Base-by-base conservation (phyloP, 1,284 basidiomycete species). In the Cryptococcus floricola region DNA sequence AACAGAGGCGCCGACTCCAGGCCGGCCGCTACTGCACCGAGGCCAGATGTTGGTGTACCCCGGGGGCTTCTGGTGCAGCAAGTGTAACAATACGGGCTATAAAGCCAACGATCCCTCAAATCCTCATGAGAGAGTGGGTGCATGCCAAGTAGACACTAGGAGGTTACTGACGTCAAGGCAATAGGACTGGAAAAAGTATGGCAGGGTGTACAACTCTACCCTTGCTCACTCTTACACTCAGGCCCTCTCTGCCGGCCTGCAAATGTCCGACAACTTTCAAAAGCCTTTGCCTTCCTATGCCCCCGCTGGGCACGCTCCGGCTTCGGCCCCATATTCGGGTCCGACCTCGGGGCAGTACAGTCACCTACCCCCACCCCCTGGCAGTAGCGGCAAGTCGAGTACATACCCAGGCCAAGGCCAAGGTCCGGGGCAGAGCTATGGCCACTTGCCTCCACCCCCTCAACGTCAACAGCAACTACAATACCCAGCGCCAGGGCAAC, bases 51-150 rank as follows among this genome's bases (percentile, higher is more conserved):
- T 77, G 44, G 71, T 77, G 2, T 77, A 76, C 50, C 75, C 75
- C 19, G 67, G 65, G 46, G 68, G 65, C 0, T 58, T 67, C 54
- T 64, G 47, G 31, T 77, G 76, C 56, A 42, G 52, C 10, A 76
- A 76, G 56, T 77, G 76, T 68, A 48, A 51, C 4, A 77, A 77
- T 55, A 77, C 76, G 16, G 76, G 76, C 8, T 77, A 72, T 59
- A 76, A 76, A 57, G 57, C 66, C 8, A 62, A 60, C 39, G 72
- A 77, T 59, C 71, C 74, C 3, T 61, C 57, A 16, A 67, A 73
- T 50, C 74, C 74, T 7, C 66, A 67, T 55, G 66, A 67, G 19
- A 57, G 54, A 10, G 71, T 70, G 46, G 54, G 67, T 64, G 19
- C 25, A 37, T 43, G 31, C 13, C 27, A 10, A 14, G 16, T 18